Conservation (phyloP, 2,329 filamentous ascomycete genomes). For the Nannizzia gypsea region DNA sequence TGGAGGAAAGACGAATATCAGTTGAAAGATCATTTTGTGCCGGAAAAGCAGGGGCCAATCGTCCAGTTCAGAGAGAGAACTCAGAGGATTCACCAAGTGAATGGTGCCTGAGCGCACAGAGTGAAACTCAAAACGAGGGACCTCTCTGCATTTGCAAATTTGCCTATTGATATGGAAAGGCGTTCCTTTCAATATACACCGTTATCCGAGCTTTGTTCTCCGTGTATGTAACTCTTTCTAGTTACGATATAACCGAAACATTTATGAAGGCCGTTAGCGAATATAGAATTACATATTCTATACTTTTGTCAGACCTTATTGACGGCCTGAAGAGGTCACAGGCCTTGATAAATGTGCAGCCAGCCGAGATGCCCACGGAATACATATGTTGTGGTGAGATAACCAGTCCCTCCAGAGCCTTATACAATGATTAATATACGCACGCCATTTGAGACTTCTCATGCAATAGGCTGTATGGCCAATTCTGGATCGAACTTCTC, state of each 20-base stretch:
- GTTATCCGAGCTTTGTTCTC: background rate
- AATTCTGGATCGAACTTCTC: no score
- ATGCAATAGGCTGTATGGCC: no score
- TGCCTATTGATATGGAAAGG: background rate
- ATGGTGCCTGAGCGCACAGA: background rate
- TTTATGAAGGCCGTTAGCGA: background rate
- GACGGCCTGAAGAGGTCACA: background rate
- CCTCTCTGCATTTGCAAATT: background rate
- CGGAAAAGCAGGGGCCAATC: conserved; percentile 24
- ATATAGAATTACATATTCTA: background rate
- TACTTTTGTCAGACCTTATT: background rate
- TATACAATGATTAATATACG: no score
- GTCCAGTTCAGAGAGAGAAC: conserved; percentile 16
- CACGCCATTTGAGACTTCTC: no score
- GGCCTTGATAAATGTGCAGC: background rate
- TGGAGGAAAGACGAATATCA: conserved; percentile 8
- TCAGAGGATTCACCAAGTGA: no score
- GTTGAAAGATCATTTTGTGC: conserved; percentile 7
- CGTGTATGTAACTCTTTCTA: background rate
- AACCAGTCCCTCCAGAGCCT: background rate
- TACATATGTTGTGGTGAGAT: background rate
- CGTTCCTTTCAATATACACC: background rate
- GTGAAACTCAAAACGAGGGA: background rate
- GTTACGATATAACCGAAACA: background rate
- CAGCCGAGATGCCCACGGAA: background rate